Percentiles rank a stretch among this genome's conserved stretches.
Evolutionary conservation across 1,139 yeast species (phyloP).

Genomic region (Arxiozyma heterogenica): DNA sequence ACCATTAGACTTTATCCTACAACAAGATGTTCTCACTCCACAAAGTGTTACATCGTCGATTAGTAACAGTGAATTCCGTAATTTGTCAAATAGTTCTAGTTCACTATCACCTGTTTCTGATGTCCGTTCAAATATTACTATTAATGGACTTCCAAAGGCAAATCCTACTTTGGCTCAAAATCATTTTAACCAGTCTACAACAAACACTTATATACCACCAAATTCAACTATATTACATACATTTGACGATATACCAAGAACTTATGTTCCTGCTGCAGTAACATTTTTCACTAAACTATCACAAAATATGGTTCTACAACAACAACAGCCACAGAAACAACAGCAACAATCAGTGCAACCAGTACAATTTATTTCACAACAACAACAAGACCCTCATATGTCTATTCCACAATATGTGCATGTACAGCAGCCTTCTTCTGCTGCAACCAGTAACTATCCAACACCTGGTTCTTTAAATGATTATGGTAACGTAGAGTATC

Average conservation of each 20-base stretch:
- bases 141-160: not conserved
- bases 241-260: conserved; percentile 3
- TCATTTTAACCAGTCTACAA: not conserved
- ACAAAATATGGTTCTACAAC: conserved; percentile 16
- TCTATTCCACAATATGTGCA: not conserved
- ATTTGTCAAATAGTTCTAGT: not conserved
- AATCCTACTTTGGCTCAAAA: not conserved
- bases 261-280: conserved; percentile 13
- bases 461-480: not conserved
- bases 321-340: conserved; percentile 2
- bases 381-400: not conserved
- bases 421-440: not conserved
- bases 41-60: not conserved
- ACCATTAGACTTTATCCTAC: not conserved
- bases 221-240: not conserved
- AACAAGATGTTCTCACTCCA: not conserved
- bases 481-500: conserved; percentile 5
- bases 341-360: conserved; percentile 1
- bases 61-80: not conserved
- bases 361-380: conserved; percentile 1
- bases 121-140: not conserved
- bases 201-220: not conserved
- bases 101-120: not conserved
- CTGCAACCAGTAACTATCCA: not conserved
- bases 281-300: conserved; percentile 22